Evolutionary conservation across 441 rosid genomes (phyloP).

Genomic region (Erysimum cheiri): DNA sequence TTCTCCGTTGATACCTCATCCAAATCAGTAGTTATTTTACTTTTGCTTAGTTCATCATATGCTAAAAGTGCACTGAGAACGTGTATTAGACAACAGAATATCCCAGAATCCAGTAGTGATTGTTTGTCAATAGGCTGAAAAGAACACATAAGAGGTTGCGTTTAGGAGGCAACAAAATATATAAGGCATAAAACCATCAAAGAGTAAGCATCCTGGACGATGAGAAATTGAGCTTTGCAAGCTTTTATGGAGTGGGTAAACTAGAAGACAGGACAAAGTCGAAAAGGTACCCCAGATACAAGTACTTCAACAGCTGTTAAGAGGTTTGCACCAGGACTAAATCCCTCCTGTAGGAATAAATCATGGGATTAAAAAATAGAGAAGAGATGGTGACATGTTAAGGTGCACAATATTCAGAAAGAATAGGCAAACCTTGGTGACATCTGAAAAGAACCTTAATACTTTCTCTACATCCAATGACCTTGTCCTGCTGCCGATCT

Average conservation of each 20-base stretch:
- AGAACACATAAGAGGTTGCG: slow-evolving; percentile 28
- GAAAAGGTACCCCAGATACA: slow-evolving; percentile 84
- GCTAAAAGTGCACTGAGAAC: slow-evolving; percentile 76
- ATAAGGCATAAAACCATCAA: slow-evolving; percentile 27
- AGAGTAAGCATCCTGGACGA: slow-evolving; percentile 10
- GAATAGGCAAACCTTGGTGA: slow-evolving; percentile 65
- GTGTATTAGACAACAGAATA: slow-evolving; percentile 94
- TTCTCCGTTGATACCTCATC: slow-evolving; percentile 55
- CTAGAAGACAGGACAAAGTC: slow-evolving; percentile 21
- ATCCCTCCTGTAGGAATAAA: slow-evolving; percentile 74
- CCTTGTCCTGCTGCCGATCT: slow-evolving; percentile 90
- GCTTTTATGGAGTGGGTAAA: slow-evolving; percentile 26
- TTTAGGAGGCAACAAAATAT: slow-evolving; percentile 33
- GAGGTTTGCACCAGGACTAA: slow-evolving; percentile 91
- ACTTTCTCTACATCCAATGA: slow-evolving; percentile 76
- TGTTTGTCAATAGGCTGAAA: slow-evolving; percentile 97
- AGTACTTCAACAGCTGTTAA: slow-evolving; percentile 91
- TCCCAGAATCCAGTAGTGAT: slow-evolving; percentile 97
- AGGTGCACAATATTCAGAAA: slow-evolving; percentile 37
- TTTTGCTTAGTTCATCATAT: slow-evolving; percentile 55
- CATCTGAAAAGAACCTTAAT: slow-evolving; percentile 80
- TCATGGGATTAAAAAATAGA: slow-evolving; percentile 36
- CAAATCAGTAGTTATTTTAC: slow-evolving; percentile 43
- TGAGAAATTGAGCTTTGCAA: slow-evolving; percentile 22
- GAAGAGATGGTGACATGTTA: slow-evolving; percentile 28